A percentile compares a stretch with the other conserved stretches of the same genome.
These are phyloP conservation scores for Xanthoconium stramineum DNA, from an alignment of 768 basidiomycete genomes.

Conservation along the genomic window DNA sequence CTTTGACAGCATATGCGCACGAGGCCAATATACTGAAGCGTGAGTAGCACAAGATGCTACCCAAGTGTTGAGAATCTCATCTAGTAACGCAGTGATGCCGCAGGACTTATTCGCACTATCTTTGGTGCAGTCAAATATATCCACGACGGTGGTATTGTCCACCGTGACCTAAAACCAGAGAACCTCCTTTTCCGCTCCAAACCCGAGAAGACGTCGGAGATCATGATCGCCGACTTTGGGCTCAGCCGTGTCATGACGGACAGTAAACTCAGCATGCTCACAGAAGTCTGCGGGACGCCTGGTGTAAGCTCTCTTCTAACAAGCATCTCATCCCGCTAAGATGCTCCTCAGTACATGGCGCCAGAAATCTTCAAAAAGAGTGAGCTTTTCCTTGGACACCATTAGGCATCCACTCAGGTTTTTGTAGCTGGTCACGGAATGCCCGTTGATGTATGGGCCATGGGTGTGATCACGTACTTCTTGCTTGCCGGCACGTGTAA, in stretches of 20 bases:
- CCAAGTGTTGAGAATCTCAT: slow-evolving; percentile 14
- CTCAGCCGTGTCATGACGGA: slow-evolving; percentile 89
- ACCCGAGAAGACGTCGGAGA: slow-evolving; percentile 80
- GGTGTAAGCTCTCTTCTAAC: slow-evolving; percentile 48
- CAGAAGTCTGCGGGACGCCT: slow-evolving; percentile 95
- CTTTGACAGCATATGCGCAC: slow-evolving; percentile 98
- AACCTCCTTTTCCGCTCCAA: slow-evolving; percentile 92
- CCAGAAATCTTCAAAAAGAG: slow-evolving; percentile 95
- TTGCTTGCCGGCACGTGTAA: slow-evolving; percentile 58
- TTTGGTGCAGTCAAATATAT: slow-evolving; percentile 87
- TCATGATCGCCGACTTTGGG: slow-evolving; percentile 98
- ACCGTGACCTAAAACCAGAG: slow-evolving; percentile 96
- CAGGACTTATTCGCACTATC: slow-evolving; percentile 82
- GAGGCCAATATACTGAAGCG: slow-evolving; percentile 96
- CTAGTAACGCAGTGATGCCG: slow-evolving; percentile 69
- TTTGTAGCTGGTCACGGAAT: slow-evolving; percentile 81
- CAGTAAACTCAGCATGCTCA: slow-evolving; percentile 80
- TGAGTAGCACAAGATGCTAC: slow-evolving; percentile 35
- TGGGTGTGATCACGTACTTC: slow-evolving; percentile 99
- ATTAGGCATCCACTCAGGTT: neutral
- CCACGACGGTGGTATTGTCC: slow-evolving; percentile 89
- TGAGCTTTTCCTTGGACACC: slow-evolving; percentile 33
- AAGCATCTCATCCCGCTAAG: slow-evolving; percentile 2
- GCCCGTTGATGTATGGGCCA: slow-evolving; percentile 95
- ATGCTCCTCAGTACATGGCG: slow-evolving; percentile 70